phyloP scores from a whole-genome alignment of 75 land plant genomes.

The Adiantum capillusveneris region DNA sequence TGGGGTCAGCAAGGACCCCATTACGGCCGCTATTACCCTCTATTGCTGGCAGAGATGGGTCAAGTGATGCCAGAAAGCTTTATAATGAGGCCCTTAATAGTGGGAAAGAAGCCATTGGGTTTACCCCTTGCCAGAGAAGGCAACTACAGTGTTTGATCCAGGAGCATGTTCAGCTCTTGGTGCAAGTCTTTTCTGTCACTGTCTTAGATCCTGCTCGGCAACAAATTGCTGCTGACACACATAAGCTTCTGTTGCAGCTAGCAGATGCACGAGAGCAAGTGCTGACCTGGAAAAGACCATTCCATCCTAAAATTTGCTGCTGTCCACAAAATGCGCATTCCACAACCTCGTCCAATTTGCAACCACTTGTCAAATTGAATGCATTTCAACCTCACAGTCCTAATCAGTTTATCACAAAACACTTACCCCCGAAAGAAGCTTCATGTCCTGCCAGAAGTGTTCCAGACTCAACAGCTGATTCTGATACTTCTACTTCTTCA shows the following conservation, averaged over 20 bases:
- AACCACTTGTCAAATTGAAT: neutral
- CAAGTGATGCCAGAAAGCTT: constrained; percentile 9
- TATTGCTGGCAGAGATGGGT: constrained; percentile 7
- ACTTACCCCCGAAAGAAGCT: no score
- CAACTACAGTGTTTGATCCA: constrained; percentile 85
- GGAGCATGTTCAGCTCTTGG: constrained; percentile 91
- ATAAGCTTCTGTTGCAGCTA: constrained; percentile 57
- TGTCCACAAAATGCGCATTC: constrained; percentile 45
- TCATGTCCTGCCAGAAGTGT: no score
- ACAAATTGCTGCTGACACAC: constrained; percentile 53
- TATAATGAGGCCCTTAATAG: no score
- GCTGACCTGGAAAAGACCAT: constrained; percentile 35
- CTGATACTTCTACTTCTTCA: no score
- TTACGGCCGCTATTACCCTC: constrained; percentile 73
- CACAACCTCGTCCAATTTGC: constrained; percentile 18
- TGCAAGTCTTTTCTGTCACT: constrained; percentile 77
- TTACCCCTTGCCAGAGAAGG: constrained; percentile 75
- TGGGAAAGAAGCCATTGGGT: constrained; percentile 19
- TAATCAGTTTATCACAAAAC: neutral
- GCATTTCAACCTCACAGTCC: constrained; percentile 2
- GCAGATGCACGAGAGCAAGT: constrained; percentile 46
- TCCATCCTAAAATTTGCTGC: constrained; percentile 66
- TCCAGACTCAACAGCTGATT: no score
- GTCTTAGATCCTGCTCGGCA: constrained; percentile 72
- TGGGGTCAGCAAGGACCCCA: constrained; percentile 47